phyloP scores from a whole-genome alignment of 2,329 filamentous ascomycete species.

The Nemania serpens region DNA sequence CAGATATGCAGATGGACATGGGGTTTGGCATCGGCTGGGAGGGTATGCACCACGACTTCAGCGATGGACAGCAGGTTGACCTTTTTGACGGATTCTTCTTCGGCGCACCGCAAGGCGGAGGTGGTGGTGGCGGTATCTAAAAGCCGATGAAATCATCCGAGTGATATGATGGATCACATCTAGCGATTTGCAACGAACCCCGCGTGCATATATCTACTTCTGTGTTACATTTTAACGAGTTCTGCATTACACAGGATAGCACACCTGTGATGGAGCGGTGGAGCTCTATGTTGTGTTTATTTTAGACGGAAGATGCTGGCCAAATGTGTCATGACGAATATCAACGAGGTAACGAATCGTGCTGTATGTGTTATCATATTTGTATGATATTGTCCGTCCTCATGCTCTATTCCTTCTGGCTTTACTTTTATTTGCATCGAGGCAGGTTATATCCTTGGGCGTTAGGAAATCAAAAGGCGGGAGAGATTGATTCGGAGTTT shows the following conservation, averaged over 20 bases:
- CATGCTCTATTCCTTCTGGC: slow-evolving; percentile 1
- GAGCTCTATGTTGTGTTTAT: neutral
- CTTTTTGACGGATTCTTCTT: slow-evolving; percentile 77
- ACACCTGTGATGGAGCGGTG: neutral
- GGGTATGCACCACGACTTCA: slow-evolving; percentile 65
- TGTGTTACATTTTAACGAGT: slow-evolving; percentile 6
- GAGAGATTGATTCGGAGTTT: neutral
- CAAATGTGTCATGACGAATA: slow-evolving; percentile 3
- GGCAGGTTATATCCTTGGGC: slow-evolving; percentile 12
- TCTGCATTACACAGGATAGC: neutral
- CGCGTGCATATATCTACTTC: neutral
- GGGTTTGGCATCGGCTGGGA: slow-evolving; percentile 71
- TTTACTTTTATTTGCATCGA: slow-evolving; percentile 15
- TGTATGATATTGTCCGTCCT: slow-evolving; percentile 16
- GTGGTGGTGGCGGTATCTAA: slow-evolving; percentile 22
- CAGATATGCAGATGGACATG: slow-evolving; percentile 62
- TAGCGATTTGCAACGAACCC: neutral
- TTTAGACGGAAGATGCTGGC: slow-evolving; percentile 4
- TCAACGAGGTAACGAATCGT: slow-evolving; percentile 17
- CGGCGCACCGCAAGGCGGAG: slow-evolving; percentile 55
- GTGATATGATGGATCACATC: neutral
- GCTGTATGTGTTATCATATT: slow-evolving; percentile 12
- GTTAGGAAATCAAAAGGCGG: slow-evolving; percentile 7
- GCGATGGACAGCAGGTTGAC: slow-evolving; percentile 64
- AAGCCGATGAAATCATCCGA: neutral